Evolutionary conservation across 148 eudicot genomes (phyloP).

Genomic region (Cornus suecica): DNA sequence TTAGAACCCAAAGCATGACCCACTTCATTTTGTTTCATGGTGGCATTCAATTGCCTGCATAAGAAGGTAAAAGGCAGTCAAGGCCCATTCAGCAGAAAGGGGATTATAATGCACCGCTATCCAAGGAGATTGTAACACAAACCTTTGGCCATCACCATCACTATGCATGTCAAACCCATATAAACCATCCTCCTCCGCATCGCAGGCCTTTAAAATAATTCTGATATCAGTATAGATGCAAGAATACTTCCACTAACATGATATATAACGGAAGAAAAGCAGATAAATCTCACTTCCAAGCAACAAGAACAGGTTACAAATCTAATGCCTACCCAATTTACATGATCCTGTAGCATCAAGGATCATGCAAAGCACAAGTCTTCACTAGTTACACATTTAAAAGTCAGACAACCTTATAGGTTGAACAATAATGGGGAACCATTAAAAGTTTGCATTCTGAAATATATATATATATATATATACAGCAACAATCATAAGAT

Average conservation of each 20-base stretch:
- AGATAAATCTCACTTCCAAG: constrained; percentile 1
- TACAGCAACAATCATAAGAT: not conserved
- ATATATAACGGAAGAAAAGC: not conserved
- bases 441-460: not conserved
- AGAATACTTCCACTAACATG: not conserved
- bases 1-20: constrained; percentile 46
- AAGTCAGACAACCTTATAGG: not conserved
- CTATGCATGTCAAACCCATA: constrained; percentile 91
- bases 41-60: constrained; percentile 74
- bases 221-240: constrained; percentile 2
- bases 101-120: not conserved
- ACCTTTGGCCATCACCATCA: constrained; percentile 91
- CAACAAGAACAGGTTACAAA: constrained; percentile 3
- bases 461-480: too few relatives aligned
- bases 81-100: not conserved
- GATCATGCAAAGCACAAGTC: not conserved
- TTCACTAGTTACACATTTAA: not conserved
- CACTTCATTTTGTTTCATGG: constrained; percentile 41
- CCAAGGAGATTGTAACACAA: constrained; percentile 6
- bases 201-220: constrained; percentile 61
- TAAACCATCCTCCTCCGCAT: constrained; percentile 76
- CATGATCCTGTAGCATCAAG: not conserved
- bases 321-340: too few relatives aligned
- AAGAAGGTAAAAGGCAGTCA: not conserved
- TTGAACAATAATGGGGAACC: not conserved